Percentiles rank a stretch among this genome's conserved stretches.
Conservation (phyloP, 176 grass and related monocot genomes). For the Raddia guianensis region DNA sequence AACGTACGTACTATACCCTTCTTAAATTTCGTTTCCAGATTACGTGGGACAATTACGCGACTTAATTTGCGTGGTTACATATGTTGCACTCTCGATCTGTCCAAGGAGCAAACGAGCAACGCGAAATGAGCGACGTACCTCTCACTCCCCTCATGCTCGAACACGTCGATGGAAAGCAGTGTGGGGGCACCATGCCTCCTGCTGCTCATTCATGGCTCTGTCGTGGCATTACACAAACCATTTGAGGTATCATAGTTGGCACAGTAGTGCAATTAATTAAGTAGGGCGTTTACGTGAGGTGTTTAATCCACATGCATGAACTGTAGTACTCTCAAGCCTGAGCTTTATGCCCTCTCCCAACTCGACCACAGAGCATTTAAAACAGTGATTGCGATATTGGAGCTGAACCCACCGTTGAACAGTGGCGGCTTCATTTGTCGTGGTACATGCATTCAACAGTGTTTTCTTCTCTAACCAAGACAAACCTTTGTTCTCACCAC, state of each 20-base stretch:
- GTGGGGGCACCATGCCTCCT: not conserved
- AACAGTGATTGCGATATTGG: too few relatives aligned
- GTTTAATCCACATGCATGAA: not conserved
- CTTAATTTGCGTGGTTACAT: not conserved
- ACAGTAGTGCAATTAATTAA: not conserved
- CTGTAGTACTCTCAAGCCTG: not conserved
- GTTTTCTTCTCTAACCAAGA: too few relatives aligned
- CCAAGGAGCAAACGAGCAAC: not conserved
- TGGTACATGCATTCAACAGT: too few relatives aligned
- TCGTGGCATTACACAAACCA: constrained; percentile 33
- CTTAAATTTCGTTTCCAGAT: not conserved
- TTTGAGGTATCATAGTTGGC: not conserved
- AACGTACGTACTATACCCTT: not conserved
- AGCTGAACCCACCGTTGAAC: too few relatives aligned
- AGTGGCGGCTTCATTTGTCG: too few relatives aligned
- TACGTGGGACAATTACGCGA: not conserved
- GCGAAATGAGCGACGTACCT: too few relatives aligned
- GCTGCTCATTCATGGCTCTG: constrained; percentile 11
- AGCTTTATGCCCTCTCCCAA: too few relatives aligned
- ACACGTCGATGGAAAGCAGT: not conserved
- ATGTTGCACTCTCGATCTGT: not conserved
- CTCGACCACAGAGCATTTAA: too few relatives aligned
- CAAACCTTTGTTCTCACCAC: too few relatives aligned
- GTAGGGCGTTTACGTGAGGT: not conserved
- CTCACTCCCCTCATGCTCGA: too few relatives aligned